A percentile compares a stretch with the other conserved stretches of the same genome.
These are phyloP conservation scores for Trifolium dubium DNA, from an alignment of 306 rosid species.

Conservation along the genomic window DNA sequence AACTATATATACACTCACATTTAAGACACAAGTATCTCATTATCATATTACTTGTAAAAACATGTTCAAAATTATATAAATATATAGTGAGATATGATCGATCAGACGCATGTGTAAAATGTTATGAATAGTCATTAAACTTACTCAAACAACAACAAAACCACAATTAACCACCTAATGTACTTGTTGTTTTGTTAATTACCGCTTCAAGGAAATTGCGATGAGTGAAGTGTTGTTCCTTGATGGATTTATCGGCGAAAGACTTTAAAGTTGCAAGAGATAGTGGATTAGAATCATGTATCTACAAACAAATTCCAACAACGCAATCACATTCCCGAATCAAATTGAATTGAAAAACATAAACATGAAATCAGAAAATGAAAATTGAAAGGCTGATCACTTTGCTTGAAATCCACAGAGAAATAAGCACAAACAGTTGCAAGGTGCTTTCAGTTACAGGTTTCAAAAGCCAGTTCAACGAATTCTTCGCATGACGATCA, in stretches of 20 bases:
- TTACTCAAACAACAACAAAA: neutral
- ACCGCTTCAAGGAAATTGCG: conserved; percentile 83
- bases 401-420: conserved; percentile 89
- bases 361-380: neutral
- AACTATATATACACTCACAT: neutral
- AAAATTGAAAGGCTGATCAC: conserved; percentile 39
- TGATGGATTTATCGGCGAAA: conserved; percentile 63
- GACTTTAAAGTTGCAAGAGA: conserved; percentile 61
- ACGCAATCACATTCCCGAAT: neutral
- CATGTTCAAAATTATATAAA: neutral
- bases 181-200: conserved; percentile 36
- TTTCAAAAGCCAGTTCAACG: conserved; percentile 64
- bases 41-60: neutral
- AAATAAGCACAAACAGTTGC: conserved; percentile 80
- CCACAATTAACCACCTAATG: neutral
- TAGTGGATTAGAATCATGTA: conserved; percentile 63
- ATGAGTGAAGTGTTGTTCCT: conserved; percentile 74
- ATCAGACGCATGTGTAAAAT: neutral
- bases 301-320: conserved; percentile 43
- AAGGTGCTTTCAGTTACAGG: conserved; percentile 71
- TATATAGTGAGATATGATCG: neutral
- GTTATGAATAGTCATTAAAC: neutral
- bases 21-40: too few relatives aligned
- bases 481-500: conserved; percentile 33
- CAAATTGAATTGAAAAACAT: neutral